Percentiles rank a stretch among this genome's conserved stretches.
These are phyloP conservation scores for Globisporangium sylvaticum DNA, from an alignment of 352 stramenopile species.

Conservation along the genomic window DNA sequence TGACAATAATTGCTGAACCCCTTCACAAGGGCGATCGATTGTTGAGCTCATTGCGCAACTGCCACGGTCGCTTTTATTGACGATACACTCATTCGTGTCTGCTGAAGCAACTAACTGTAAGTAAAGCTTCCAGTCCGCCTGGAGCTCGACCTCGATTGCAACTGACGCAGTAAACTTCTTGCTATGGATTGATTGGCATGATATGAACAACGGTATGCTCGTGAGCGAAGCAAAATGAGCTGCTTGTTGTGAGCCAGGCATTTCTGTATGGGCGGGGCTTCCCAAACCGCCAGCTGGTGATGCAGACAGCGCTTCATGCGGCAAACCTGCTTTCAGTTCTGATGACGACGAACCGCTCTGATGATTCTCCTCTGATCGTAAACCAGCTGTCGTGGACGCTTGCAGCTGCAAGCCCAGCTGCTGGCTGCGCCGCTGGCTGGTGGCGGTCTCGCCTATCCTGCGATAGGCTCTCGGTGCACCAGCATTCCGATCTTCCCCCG, in stretches of 20 bases:
- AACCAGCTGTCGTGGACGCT: background rate
- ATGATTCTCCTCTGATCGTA: background rate
- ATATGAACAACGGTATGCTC: background rate
- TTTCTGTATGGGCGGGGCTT: background rate
- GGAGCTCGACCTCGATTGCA: background rate
- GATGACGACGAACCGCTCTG: background rate
- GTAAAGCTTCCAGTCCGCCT: background rate
- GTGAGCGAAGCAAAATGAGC: background rate
- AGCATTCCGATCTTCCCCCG: background rate
- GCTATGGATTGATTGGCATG: background rate
- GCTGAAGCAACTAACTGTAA: background rate
- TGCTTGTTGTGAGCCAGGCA: background rate
- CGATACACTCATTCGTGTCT: background rate
- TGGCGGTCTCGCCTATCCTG: background rate
- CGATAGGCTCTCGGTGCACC: background rate
- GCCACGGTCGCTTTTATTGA: background rate
- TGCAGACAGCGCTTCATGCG: background rate
- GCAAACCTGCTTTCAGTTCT: background rate
- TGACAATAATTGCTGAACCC: background rate
- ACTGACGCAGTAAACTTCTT: too few species aligned
- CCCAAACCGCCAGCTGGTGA: background rate
- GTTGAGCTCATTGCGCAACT: background rate
- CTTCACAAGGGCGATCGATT: background rate
- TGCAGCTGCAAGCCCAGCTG: background rate
- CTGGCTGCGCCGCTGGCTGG: background rate